Percentiles rank a stretch among this genome's conserved stretches.
Conservation (phyloP, 257 asterid species). For the Petunia axillaris region DNA sequence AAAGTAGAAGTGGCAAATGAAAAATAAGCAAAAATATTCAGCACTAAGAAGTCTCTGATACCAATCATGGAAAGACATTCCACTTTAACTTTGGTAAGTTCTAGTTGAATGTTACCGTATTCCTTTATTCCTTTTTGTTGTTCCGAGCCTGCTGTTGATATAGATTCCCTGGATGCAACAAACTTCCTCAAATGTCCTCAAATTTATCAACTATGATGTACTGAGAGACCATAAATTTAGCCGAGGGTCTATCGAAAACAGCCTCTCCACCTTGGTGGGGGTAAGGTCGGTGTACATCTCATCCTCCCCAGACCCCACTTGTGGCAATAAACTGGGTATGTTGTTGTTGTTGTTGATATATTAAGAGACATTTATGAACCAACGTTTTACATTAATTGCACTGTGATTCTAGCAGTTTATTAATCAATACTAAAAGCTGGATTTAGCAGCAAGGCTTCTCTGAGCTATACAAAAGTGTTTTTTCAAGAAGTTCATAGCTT, state of each 20-base stretch:
- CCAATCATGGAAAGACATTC: background rate
- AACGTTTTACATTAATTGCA: background rate
- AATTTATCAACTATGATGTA: background rate
- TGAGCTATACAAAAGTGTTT: background rate
- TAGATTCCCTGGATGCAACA: background rate
- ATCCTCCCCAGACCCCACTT: no score
- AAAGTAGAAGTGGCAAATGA: background rate
- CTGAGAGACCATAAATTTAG: background rate
- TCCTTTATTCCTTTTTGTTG: background rate
- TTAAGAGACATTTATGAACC: no score
- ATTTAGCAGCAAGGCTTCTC: background rate
- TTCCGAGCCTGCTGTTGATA: background rate
- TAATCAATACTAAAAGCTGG: background rate
- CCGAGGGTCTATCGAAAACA: no score
- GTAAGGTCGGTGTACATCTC: no score
- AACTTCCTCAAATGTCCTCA: background rate
- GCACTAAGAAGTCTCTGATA: background rate
- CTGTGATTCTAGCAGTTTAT: background rate
- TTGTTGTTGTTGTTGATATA: no score
- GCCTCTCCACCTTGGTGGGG: no score
- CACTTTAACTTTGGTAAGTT: conserved; percentile 2
- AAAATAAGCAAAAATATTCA: background rate
- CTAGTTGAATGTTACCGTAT: background rate
- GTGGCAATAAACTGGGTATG: no score
- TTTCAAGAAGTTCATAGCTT: conserved; percentile 8